Percentiles rank a stretch among this genome's conserved stretches.
These are phyloP conservation scores for Eutypa lata DNA, from an alignment of 2,329 filamentous ascomycete genomes.

Conservation along the genomic window DNA sequence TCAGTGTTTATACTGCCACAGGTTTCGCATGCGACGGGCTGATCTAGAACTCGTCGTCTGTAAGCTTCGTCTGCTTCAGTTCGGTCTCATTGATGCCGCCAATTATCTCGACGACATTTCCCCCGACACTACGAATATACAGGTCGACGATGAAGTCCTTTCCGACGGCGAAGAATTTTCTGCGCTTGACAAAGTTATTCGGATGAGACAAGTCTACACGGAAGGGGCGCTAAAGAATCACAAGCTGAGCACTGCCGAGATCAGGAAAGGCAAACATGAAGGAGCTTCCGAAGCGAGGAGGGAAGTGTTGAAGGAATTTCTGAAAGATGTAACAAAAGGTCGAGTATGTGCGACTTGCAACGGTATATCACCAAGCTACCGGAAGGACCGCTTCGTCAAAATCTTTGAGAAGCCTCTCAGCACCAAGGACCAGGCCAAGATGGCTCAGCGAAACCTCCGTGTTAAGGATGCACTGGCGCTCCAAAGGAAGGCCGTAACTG, in stretches of 20 bases:
- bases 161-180: conserved; percentile 62
- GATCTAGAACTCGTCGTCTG: conserved; percentile 77
- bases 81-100: conserved; percentile 67
- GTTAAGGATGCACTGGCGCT: conserved; percentile 68
- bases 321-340: conserved; percentile 66
- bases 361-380: conserved; percentile 76
- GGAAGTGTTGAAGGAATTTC: conserved; percentile 75
- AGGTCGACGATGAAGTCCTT: conserved; percentile 51
- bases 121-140: conserved; percentile 29
- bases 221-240: conserved; percentile 65
- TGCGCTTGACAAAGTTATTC: conserved; percentile 49
- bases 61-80: conserved; percentile 80
- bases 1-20: conserved; percentile 88
- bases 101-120: conserved; percentile 41
- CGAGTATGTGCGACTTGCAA: conserved; percentile 66
- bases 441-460: conserved; percentile 67
- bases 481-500: conserved; percentile 28
- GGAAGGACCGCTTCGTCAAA: conserved; percentile 89
- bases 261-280: conserved; percentile 72
- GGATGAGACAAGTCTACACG: conserved; percentile 64
- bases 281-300: conserved; percentile 75
- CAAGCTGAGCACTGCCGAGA: conserved; percentile 44
- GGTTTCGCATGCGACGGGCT: conserved; percentile 73
- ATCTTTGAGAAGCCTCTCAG: conserved; percentile 83
- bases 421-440: conserved; percentile 71